Evolutionary conservation across 345 rosid genomes (phyloP), one percentile per base, ranked within the genome.

Genomic region (Eucalyptus microcorys): DNA sequence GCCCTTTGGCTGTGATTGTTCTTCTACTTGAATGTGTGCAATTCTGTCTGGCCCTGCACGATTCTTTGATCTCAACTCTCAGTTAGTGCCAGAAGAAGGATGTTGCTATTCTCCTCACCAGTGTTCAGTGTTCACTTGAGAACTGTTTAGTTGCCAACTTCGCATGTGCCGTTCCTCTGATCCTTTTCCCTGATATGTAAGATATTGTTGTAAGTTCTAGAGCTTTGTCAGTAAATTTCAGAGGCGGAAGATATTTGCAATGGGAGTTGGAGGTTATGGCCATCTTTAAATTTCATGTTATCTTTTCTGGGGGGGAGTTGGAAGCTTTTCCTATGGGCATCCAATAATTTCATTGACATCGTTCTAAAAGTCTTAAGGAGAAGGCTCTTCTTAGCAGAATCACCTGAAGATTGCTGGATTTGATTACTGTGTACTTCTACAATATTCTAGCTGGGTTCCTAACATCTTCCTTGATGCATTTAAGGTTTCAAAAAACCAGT

Each of bases 401-500:
- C 76, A 17, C 89, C 52, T 66, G 68, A 50, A 11, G 55, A 27
- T 61, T 86, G 47, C 47, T 76, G 84, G 84, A 76, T 76, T 37
- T 22, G 47, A 6, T 42, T 76, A 76, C 47, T 40, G 2, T 40
- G 47, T 40, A 76, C 47, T 76, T 40, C 83, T 37, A 40, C 24
- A 1, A 15, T 64, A 15, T n/a, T n/a, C 37, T 64, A 26, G 80
- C 86, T 87, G 76, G 92, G 68, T 92, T 94, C 89, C 91, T 95
- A 91, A 94, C 91, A 57, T 87, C 86, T 91, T 89, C 68, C 61
- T 90, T 81, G 55, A 89, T 91, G 90, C 86, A 87, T 89, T 88
- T 94, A 95, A 98, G 99, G 98, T 94, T 88, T 90, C 96, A 64
- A 98, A 98, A 95, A 97, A 93, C 92, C 99, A 94, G 93, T 93